These are phyloP conservation scores for Sporisorium exsertum DNA, from an alignment of 1,284 basidiomycete species.

Conservation along the genomic window DNA sequence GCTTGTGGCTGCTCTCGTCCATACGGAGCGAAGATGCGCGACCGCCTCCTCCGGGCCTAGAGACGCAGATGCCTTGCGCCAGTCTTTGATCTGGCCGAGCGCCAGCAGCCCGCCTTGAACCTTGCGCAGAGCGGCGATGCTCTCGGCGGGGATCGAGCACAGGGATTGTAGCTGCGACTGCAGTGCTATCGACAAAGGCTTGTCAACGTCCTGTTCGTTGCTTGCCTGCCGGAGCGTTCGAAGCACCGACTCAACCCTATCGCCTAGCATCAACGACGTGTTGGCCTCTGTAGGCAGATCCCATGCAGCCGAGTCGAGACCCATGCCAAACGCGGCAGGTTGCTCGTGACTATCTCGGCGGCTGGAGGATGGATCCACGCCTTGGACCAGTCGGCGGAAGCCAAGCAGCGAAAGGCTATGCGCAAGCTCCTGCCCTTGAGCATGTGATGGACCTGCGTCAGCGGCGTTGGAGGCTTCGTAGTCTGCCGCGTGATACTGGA, in stretches of 20 bases:
- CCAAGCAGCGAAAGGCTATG: slow-evolving; percentile 81
- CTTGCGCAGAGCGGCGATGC: slow-evolving; percentile 25
- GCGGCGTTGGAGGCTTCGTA: slow-evolving; percentile 72
- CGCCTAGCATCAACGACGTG: slow-evolving; percentile 41
- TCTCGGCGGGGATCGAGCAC: slow-evolving; percentile 35
- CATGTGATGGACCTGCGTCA: not conserved
- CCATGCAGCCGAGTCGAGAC: slow-evolving; percentile 92
- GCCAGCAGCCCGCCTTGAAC: slow-evolving; percentile 45
- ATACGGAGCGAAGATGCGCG: slow-evolving; percentile 23
- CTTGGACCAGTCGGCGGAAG: slow-evolving; percentile 82
- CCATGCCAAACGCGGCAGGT: slow-evolving; percentile 76
- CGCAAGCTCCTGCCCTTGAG: slow-evolving; percentile 10
- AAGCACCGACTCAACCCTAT: slow-evolving; percentile 81
- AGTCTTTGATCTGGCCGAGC: slow-evolving; percentile 45
- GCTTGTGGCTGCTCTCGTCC: slow-evolving; percentile 9
- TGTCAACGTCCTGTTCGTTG: slow-evolving; percentile 23
- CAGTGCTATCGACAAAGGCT: slow-evolving; percentile 23
- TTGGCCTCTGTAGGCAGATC: slow-evolving; percentile 72
- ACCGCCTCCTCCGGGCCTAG: slow-evolving; percentile 42
- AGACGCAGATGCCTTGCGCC: slow-evolving; percentile 26
- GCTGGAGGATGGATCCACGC: slow-evolving; percentile 12
- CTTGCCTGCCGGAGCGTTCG: slow-evolving; percentile 75
- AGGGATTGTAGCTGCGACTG: slow-evolving; percentile 43
- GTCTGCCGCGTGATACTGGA: slow-evolving; percentile 86
- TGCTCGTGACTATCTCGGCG: slow-evolving; percentile 57